Evolutionary conservation across 352 stramenopile species (phyloP), one percentile per base, ranked within the genome.

Genomic region (Phytophthora ohioensis): DNA sequence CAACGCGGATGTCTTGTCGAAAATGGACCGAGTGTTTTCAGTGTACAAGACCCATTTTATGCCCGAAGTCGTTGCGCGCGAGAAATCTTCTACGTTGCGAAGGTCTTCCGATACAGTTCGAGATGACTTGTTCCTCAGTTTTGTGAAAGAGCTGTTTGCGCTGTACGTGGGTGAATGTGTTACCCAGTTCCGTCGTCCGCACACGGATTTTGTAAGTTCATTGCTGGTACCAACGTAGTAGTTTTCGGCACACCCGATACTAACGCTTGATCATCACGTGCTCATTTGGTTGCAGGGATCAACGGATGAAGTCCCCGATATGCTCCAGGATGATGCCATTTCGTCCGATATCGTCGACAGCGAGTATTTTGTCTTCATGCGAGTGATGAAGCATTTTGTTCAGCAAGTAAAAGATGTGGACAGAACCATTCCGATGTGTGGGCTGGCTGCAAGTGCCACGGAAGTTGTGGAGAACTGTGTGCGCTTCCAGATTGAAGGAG

Each of bases 321-420:
- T 66, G 49, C 41, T 81, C 30, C 62, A 69, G 15, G 43, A 77
- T 39, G 68, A 71, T 7, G 63, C 80, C 17, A 15, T 78, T 13
- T 68, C 47, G 31, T 56, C 61, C 5, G 74, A 72, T 2, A 67
- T 66, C 6, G 57, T 76, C n/a, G 67, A 82, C n/a, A 87, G 86
- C 34, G 81, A 91, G 43, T 96, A 94, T 46, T 84, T 91, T 64
- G 80, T 91, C 36, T 80, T 96, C 48, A 94, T 96, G 89, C 85
- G 79, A 54, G 85, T 93, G 55, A 78, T 96, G 51, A 92, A 93
- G 62, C 65, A 85, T 43, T 93, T 94, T 72, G 71, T 94, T 9
- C 69, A 81, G 4, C 71, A 88, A 64, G 84, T 92, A 47, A 82
- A 85, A 41, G 64, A 80, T 36, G 71, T 92, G 21, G 78, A 91